Percentiles rank a stretch among this genome's conserved stretches.
These are phyloP conservation scores for Umbelopsis sp. DNA, from an alignment of 192 early-diverging fungal species.

Conservation along the genomic window DNA sequence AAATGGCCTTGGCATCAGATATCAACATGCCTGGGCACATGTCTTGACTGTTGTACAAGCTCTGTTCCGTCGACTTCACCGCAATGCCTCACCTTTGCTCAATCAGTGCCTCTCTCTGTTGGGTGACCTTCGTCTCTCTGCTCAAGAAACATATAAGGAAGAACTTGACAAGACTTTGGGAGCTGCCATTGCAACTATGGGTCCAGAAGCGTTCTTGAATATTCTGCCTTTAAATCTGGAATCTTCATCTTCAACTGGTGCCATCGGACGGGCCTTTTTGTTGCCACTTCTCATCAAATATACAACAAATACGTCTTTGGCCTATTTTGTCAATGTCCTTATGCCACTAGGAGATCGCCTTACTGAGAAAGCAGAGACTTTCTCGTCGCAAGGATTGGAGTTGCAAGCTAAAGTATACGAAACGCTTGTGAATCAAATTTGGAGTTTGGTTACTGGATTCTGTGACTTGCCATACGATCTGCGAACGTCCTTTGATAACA, in stretches of 20 bases:
- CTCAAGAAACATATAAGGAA: constrained; percentile 82
- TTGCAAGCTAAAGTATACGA: constrained; percentile 88
- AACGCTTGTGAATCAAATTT: constrained; percentile 86
- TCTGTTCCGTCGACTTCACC: constrained; percentile 76
- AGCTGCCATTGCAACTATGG: constrained; percentile 77
- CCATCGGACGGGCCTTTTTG: constrained; percentile 85
- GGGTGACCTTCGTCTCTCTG: constrained; percentile 79
- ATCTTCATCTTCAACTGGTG: constrained; percentile 44
- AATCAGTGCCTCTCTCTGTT: constrained; percentile 60
- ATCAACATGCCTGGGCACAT: constrained; percentile 82
- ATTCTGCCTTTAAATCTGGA: constrained; percentile 87
- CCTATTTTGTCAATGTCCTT: constrained; percentile 68
- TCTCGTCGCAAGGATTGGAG: constrained; percentile 55
- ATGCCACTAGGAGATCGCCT: constrained; percentile 83
- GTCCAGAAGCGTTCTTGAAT: constrained; percentile 74
- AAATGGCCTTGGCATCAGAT: constrained; percentile 72
- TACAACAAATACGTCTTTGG: constrained; percentile 71
- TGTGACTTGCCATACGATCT: constrained; percentile 86
- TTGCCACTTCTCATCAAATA: constrained; percentile 79
- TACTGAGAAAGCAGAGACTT: constrained; percentile 61
- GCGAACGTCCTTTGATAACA: constrained; percentile 53
- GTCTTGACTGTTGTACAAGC: constrained; percentile 75
- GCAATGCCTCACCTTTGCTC: constrained; percentile 58
- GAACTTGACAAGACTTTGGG: constrained; percentile 83
- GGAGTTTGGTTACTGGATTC: constrained; percentile 83